Conservation (phyloP, 169 alveolate species). For the Plasmodium inui region DNA sequence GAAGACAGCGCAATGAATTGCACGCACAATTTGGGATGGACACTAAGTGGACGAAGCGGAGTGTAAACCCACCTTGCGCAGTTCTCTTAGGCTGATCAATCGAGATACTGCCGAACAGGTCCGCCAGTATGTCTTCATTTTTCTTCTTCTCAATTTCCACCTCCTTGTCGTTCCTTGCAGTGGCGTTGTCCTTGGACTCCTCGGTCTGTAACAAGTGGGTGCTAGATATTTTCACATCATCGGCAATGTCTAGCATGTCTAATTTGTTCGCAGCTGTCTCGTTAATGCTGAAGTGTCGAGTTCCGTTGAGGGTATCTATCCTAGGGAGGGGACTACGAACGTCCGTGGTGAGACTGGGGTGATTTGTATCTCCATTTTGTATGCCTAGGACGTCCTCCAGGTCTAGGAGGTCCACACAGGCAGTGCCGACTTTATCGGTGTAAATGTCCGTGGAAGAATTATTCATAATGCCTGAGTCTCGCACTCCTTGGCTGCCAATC, state of each 20-base stretch:
- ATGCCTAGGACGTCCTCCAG: constrained; percentile 68
- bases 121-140: constrained; percentile 75
- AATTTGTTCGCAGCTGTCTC: constrained; percentile 10
- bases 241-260: not conserved
- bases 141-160: constrained; percentile 37
- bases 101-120: constrained; percentile 65
- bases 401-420: constrained; percentile 35
- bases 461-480: not conserved
- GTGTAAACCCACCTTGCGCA: not conserved
- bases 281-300: not conserved
- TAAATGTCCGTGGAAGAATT: not conserved
- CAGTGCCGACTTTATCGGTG: constrained; percentile 1
- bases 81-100: constrained; percentile 40
- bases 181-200: not conserved
- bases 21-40: not conserved
- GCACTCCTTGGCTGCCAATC: not conserved
- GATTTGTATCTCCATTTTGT: constrained; percentile 21
- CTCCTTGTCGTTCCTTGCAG: not conserved
- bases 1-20: not conserved
- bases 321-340: not conserved
- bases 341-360: not conserved
- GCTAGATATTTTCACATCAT: not conserved
- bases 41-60: not conserved
- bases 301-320: not conserved
- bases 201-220: not conserved